These are phyloP conservation scores for Sarcocystis neurona DNA, from an alignment of 169 alveolate genomes.

Conservation along the genomic window DNA sequence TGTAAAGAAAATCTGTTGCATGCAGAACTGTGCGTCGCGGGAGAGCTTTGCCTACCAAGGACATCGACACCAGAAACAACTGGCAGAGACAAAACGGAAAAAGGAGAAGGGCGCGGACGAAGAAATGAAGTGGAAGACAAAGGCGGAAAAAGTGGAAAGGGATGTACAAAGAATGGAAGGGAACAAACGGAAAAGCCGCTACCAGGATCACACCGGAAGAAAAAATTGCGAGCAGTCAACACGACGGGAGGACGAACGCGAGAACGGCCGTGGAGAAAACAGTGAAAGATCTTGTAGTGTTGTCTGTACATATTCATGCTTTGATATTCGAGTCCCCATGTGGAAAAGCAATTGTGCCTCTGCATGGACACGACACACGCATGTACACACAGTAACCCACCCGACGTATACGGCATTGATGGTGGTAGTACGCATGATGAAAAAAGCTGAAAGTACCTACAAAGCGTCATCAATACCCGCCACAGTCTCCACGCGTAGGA, in stretches of 20 bases:
- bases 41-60: background rate
- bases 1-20: background rate
- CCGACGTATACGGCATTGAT: too few species aligned
- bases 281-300: background rate
- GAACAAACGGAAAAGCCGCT: background rate
- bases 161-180: background rate
- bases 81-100: background rate
- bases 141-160: background rate
- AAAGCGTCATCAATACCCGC: too few species aligned
- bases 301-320: background rate
- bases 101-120: background rate
- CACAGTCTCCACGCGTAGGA: too few species aligned
- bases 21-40: background rate
- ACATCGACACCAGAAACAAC: background rate
- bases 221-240: background rate
- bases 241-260: background rate
- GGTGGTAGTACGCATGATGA: too few species aligned
- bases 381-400: too few species aligned
- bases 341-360: too few species aligned
- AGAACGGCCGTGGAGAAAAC: background rate
- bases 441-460: too few species aligned
- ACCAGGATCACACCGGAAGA: background rate
- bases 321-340: too few species aligned
- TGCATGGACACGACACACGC: too few species aligned
- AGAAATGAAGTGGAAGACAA: background rate